These are phyloP conservation scores for Aspergillus glaucus DNA, from an alignment of 2,329 filamentous ascomycete genomes.

Conservation along the genomic window DNA sequence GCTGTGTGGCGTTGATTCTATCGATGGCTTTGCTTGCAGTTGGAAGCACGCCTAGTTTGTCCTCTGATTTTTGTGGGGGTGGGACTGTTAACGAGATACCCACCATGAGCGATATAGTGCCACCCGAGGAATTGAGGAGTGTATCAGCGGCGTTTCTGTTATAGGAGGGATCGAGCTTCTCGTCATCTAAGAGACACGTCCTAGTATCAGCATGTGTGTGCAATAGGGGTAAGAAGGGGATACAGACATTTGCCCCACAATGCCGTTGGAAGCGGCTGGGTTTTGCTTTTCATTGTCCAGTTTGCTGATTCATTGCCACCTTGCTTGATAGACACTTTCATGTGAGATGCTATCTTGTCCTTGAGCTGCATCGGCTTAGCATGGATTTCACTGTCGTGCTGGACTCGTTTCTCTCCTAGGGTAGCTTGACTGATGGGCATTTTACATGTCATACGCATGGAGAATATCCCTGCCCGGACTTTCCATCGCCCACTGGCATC, in stretches of 20 bases:
- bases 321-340: neutral
- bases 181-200: neutral
- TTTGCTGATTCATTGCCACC: neutral
- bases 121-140: neutral
- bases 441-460: conserved; percentile 4
- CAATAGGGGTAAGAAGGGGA: neutral
- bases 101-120: neutral
- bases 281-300: neutral
- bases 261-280: neutral
- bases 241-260: neutral
- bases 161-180: neutral
- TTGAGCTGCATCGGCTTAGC: conserved; percentile 5
- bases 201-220: neutral
- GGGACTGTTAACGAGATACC: neutral
- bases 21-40: too few species aligned
- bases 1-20: too few species aligned
- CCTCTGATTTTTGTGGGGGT: too few species aligned
- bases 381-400: neutral
- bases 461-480: conserved; percentile 1
- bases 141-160: neutral
- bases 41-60: too few species aligned
- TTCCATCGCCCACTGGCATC: neutral
- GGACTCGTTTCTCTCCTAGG: neutral
- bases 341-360: neutral
- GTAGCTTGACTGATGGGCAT: neutral